These are phyloP conservation scores for Starmerella apicola DNA, from an alignment of 805 yeast species.

Conservation along the genomic window DNA sequence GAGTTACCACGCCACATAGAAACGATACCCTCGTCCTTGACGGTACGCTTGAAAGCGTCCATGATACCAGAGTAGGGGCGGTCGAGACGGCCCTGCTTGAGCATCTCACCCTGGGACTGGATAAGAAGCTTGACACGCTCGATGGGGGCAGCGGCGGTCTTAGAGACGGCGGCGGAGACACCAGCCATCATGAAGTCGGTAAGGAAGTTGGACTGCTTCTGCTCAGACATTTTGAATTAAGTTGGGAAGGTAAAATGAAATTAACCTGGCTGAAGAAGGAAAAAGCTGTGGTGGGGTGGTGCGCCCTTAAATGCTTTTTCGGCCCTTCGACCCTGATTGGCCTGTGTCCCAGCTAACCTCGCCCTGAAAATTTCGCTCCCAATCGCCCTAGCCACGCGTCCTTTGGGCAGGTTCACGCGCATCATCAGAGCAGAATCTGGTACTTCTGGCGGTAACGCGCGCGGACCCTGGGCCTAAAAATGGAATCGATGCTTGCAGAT, in stretches of 20 bases:
- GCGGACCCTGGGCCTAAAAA: too few relatives aligned
- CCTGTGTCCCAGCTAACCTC: conserved; percentile 1
- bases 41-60: conserved; percentile 87
- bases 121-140: conserved; percentile 88
- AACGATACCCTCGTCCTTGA: conserved; percentile 75
- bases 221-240: conserved; percentile 6
- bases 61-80: conserved; percentile 72
- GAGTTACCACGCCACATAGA: conserved; percentile 98
- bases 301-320: conserved; percentile 15
- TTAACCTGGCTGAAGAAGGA: conserved; percentile 1
- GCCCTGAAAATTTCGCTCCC: conserved; percentile 14
- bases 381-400: background rate
- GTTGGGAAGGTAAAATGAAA: conserved; percentile 6
- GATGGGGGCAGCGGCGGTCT: conserved; percentile 91
- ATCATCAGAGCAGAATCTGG: too few relatives aligned
- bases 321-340: conserved; percentile 11
- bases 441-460: too few relatives aligned
- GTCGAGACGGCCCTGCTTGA: conserved; percentile 87
- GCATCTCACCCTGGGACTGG: conserved; percentile 93
- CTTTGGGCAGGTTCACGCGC: background rate
- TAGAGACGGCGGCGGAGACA: conserved; percentile 93
- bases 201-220: conserved; percentile 21
- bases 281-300: conserved; percentile 2
- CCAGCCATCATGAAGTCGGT: conserved; percentile 88
- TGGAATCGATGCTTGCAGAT: too few relatives aligned